These are phyloP conservation scores for Fraxinus latifolia DNA, from an alignment of 305 asterid genomes.

Conservation along the genomic window DNA sequence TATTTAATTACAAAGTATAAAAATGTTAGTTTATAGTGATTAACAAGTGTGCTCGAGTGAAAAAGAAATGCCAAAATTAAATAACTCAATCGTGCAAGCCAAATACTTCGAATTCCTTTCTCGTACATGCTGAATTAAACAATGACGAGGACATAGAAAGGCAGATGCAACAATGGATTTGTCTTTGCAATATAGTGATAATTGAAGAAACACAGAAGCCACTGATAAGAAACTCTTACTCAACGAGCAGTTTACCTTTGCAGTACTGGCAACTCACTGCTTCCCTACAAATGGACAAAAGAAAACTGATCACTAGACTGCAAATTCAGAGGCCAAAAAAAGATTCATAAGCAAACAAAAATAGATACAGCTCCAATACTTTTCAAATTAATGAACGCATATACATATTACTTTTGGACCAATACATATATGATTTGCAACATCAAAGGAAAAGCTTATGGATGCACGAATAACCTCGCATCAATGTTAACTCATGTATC, in stretches of 20 bases:
- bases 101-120: constrained; percentile 16
- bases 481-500: not conserved
- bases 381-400: constrained; percentile 1
- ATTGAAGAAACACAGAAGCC: constrained; percentile 22
- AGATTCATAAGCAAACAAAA: not conserved
- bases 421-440: not conserved
- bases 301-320: constrained; percentile 26
- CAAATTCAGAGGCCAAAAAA: constrained; percentile 15
- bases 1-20: not conserved
- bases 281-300: constrained; percentile 60
- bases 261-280: constrained; percentile 82
- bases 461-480: constrained; percentile 8
- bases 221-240: constrained; percentile 13
- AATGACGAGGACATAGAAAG: constrained; percentile 4
- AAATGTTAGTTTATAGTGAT: not conserved
- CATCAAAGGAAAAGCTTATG: not conserved
- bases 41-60: not conserved
- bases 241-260: constrained; percentile 51
- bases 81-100: not conserved
- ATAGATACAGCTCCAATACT: not conserved
- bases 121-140: not conserved
- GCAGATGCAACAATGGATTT: constrained; percentile 17
- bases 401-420: constrained; percentile 7
- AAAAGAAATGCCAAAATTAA: not conserved
- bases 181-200: constrained; percentile 6